Conservation (phyloP, 352 stramenopile species). For the Phytopythium kandeliae region DNA sequence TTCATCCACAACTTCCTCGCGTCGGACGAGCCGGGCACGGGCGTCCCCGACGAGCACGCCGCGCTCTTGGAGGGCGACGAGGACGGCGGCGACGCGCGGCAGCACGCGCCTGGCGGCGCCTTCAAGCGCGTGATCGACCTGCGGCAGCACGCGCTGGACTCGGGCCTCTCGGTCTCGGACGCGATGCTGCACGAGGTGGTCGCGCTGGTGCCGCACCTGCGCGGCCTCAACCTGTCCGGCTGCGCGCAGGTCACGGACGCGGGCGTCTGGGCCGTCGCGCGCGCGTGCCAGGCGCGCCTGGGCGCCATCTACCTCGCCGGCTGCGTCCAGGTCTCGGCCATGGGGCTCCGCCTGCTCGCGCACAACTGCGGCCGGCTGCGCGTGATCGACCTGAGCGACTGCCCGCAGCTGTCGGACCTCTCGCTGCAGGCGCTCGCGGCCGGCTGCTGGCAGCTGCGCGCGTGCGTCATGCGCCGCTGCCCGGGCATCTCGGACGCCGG, state of each 20-base stretch:
- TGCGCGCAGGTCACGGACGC: conserved; percentile 86
- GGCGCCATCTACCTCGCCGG: conserved; percentile 74
- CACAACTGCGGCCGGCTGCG: conserved; percentile 80
- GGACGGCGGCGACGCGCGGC: background rate
- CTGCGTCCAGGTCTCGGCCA: conserved; percentile 79
- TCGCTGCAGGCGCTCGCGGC: conserved; percentile 82
- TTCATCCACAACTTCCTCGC: conserved; percentile 91
- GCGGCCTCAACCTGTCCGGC: conserved; percentile 49
- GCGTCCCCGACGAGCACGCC: background rate
- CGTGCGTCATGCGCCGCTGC: conserved; percentile 81
- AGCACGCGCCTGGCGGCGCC: conserved; percentile 18
- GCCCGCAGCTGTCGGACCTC: conserved; percentile 77
- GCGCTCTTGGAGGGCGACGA: conserved; percentile 4
- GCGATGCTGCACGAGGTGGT: conserved; percentile 89
- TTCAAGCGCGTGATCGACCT: conserved; percentile 82
- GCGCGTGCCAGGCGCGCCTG: conserved; percentile 54
- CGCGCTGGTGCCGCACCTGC: conserved; percentile 56
- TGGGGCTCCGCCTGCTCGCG: conserved; percentile 85
- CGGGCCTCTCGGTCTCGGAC: conserved; percentile 83
- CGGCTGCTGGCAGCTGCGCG: conserved; percentile 82
- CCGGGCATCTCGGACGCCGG: conserved; percentile 73
- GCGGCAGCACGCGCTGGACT: conserved; percentile 81
- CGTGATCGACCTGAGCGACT: conserved; percentile 82
- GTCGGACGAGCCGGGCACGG: conserved; percentile 27
- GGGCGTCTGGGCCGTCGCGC: conserved; percentile 79